Evolutionary conservation across 768 basidiomycete genomes (phyloP).

Genomic region (Xerocomellus intermedius): DNA sequence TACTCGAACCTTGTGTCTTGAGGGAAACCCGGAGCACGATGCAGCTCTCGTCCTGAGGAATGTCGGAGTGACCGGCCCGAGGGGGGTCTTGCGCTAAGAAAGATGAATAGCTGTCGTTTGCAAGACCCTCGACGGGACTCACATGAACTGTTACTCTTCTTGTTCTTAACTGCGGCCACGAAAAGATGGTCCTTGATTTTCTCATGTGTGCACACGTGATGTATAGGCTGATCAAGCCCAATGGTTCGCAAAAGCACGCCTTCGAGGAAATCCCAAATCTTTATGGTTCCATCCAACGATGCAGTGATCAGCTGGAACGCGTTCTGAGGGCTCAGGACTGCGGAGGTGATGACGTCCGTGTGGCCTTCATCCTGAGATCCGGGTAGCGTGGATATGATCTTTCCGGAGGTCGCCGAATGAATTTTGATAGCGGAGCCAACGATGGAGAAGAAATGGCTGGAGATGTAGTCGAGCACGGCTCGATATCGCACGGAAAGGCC

Average conservation of each 20-base stretch:
- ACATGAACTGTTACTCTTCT: slow-evolving; percentile 40
- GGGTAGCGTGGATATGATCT: slow-evolving; percentile 81
- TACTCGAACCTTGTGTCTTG: slow-evolving; percentile 36
- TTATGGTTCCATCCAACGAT: slow-evolving; percentile 77
- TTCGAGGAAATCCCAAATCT: slow-evolving; percentile 94
- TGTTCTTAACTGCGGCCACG: slow-evolving; percentile 56
- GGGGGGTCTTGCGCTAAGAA: slow-evolving; percentile 10
- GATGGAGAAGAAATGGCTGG: slow-evolving; percentile 87
- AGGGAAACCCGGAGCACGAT: slow-evolving; percentile 65
- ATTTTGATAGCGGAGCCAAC: slow-evolving; percentile 82
- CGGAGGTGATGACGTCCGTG: slow-evolving; percentile 64
- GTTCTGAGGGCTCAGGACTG: slow-evolving; percentile 80
- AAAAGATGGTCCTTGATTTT: slow-evolving; percentile 68
- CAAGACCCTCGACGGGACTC: slow-evolving; percentile 1
- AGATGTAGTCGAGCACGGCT: slow-evolving; percentile 9
- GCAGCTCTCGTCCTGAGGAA: slow-evolving; percentile 41
- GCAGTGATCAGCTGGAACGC: slow-evolving; percentile 86
- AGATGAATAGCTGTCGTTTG: background rate
- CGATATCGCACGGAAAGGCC: slow-evolving; percentile 10
- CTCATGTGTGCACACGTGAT: slow-evolving; percentile 69
- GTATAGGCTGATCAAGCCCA: slow-evolving; percentile 65
- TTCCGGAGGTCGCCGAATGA: slow-evolving; percentile 73
- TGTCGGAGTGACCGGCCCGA: background rate
- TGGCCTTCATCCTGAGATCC: slow-evolving; percentile 42
- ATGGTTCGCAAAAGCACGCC: slow-evolving; percentile 76